Conservation (phyloP, 306 rosid genomes). For the Quercus ilex region DNA sequence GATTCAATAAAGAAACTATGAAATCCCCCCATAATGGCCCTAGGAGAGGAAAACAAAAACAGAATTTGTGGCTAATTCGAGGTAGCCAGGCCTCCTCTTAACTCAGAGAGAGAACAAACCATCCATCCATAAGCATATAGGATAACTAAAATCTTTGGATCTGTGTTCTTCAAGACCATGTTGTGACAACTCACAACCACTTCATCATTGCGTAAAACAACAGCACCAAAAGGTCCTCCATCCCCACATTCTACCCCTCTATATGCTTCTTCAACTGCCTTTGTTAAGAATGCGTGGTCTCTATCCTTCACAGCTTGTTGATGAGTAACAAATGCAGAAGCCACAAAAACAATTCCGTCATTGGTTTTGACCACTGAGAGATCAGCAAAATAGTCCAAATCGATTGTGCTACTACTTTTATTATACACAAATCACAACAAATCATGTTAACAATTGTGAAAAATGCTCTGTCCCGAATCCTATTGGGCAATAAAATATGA, state of each 20-base stretch:
- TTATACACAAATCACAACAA: no score
- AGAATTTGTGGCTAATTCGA: no score
- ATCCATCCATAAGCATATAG: no score
- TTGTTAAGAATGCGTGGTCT: constrained; percentile 73
- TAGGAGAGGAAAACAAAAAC: no score
- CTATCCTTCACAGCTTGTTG: constrained; percentile 84
- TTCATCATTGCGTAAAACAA: constrained; percentile 69
- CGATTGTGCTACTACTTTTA: no score
- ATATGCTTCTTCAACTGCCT: constrained; percentile 93
- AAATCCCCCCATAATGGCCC: no score
- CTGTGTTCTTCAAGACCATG: constrained; percentile 77
- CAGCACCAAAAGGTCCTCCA: constrained; percentile 97
- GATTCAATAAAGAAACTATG: no score
- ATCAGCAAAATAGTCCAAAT: not conserved
- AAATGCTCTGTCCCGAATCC: no score
- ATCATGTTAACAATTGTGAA: no score
- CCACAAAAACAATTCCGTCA: constrained; percentile 82
- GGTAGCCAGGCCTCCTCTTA: no score
- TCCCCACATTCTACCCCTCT: constrained; percentile 78
- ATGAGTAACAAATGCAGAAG: constrained; percentile 82
- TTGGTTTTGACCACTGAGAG: constrained; percentile 61
- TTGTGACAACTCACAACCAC: constrained; percentile 85
- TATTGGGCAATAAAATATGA: no score
- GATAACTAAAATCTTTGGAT: constrained; percentile 37
- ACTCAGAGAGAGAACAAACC: no score